Base-by-base conservation (phyloP, 768 basidiomycete genomes). In the Trametes villosa region DNA sequence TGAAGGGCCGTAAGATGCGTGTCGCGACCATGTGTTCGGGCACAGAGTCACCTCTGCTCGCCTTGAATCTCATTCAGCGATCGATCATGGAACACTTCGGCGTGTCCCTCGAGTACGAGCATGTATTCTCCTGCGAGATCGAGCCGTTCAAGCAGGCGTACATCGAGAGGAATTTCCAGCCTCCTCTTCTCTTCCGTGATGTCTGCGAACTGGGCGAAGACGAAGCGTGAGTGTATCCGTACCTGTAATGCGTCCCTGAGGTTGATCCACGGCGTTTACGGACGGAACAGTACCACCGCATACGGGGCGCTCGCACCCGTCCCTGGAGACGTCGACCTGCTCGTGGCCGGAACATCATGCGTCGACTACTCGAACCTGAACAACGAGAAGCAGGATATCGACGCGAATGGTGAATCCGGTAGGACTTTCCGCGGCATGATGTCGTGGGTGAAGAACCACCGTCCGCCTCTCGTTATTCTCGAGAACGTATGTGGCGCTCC, bases 11-110 rank as follows among this genome's bases (percentile, higher is more conserved):
- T 59, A 94, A 91, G 68, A 78, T 98, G 72, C 90, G 94, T 73
- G 85, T 98, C 60, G 96, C 94, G 4, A 98, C 96, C 12, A 98
- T 98, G 96, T 97, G 91, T 75, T 96, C 94, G 41, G 96, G 96
- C 26, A 98, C 96, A 7, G 96, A 98, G 70, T 94, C 93, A 2
- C 96, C 96, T 51, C 83, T 98, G 24, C 86, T 97, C 34, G 96
- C 96, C 15, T 79, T 98, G 46, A 88, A 91, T 30, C 76, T 96
- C 61, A 92, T 97, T 45, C 87, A 87, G 57, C 85, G 88, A 59
- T 84, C 88, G 5, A 83, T 96, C 65, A 74, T 84, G 30, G 85
- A 87, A 30, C 88, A 88, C 65, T 84, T 86, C 65, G 83, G 78
- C 3, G 67, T 89, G 53, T 76, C 81, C 2, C 75, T 97, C 57